Conservation (phyloP, 257 asterid genomes). For the Nicotiana noctiflora region DNA sequence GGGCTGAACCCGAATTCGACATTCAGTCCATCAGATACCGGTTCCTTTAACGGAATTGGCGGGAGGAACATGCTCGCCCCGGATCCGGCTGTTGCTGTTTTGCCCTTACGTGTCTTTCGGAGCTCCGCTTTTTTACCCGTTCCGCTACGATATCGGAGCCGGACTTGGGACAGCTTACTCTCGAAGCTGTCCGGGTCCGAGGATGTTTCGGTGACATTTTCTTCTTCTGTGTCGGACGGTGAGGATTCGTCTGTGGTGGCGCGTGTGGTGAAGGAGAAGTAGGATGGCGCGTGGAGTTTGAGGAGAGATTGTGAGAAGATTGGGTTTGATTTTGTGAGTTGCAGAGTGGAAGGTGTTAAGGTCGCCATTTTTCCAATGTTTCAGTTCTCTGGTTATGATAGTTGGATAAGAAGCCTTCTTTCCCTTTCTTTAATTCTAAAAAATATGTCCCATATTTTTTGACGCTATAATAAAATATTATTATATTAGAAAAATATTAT, state of each 20-base stretch:
- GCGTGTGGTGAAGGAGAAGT: conserved; percentile 22
- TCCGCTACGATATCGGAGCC: conserved; percentile 75
- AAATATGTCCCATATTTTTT: no score
- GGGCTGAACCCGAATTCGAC: conserved; percentile 95
- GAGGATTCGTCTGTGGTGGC: conserved; percentile 49
- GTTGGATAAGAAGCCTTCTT: background rate
- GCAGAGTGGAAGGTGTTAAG: conserved; percentile 58
- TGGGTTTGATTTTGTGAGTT: conserved; percentile 38
- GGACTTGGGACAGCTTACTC: conserved; percentile 54
- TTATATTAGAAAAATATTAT: no score
- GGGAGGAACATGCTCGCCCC: conserved; percentile 69
- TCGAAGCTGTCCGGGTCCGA: conserved; percentile 57
- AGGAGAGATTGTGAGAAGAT: conserved; percentile 13
- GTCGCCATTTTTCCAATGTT: conserved; percentile 46
- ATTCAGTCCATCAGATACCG: conserved; percentile 60
- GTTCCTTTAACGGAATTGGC: conserved; percentile 65
- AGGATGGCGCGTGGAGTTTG: conserved; percentile 20
- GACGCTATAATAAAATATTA: no score
- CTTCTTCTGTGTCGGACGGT: conserved; percentile 29
- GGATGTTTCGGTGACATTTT: conserved; percentile 17
- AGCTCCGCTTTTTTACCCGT: conserved; percentile 75
- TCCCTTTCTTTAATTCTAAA: background rate
- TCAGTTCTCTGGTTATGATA: background rate
- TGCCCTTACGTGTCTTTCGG: conserved; percentile 57
- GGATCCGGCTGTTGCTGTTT: conserved; percentile 41